Evolutionary conservation across 2,329 filamentous ascomycete species (phyloP).

Genomic region (Ophiostoma tasmaniense): DNA sequence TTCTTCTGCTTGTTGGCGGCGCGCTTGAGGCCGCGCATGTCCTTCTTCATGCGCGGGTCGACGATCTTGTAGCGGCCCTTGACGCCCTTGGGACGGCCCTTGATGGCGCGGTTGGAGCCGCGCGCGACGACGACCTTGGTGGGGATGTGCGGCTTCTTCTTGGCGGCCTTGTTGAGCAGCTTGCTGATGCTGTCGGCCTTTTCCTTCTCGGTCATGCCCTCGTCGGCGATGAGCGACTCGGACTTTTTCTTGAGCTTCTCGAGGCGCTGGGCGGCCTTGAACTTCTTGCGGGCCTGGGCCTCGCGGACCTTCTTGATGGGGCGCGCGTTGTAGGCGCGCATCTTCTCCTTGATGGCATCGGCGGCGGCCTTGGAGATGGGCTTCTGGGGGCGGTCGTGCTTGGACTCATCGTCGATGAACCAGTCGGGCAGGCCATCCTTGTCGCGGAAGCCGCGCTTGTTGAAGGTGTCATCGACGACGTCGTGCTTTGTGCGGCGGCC

Average conservation of each 20-base stretch:
- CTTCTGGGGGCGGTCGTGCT: conserved; percentile 73
- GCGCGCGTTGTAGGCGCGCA: conserved; percentile 83
- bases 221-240: conserved; percentile 79
- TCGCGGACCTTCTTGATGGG: conserved; percentile 99
- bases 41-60: conserved; percentile 92
- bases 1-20: conserved; percentile 55
- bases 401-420: conserved; percentile 89
- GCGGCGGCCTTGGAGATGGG: conserved; percentile 91
- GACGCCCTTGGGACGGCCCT: conserved; percentile 72
- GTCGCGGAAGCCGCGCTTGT: conserved; percentile 85
- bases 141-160: conserved; percentile 76
- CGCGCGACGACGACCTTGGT: conserved; percentile 84
- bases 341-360: conserved; percentile 86
- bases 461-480: conserved; percentile 84
- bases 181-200: conserved; percentile 79
- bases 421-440: conserved; percentile 88
- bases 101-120: conserved; percentile 74
- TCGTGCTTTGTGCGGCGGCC: conserved; percentile 74
- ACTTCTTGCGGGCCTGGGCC: conserved; percentile 93
- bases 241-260: conserved; percentile 98
- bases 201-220: conserved; percentile 90
- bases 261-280: conserved; percentile 80
- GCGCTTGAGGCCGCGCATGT: conserved; percentile 79
- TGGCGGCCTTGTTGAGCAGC: conserved; percentile 70
- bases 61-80: conserved; percentile 98